phyloP scores from a whole-genome alignment of 371 early-diverging fungal genomes.

The Nematocida sp. region DNA sequence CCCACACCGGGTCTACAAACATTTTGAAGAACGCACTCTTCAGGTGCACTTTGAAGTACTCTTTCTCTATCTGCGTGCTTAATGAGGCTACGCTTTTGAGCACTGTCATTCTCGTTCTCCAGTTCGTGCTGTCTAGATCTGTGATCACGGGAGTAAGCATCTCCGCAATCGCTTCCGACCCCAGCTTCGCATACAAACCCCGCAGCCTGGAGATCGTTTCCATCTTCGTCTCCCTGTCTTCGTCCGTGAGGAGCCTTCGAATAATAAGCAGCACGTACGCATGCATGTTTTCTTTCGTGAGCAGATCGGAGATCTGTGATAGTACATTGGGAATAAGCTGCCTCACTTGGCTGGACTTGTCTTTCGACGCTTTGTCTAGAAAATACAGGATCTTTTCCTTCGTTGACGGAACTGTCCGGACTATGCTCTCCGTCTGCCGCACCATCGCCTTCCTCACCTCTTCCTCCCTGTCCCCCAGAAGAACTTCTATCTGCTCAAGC shows the following conservation, averaged over 20 bases:
- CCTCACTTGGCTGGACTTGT: conserved; percentile 6
- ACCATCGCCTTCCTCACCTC: conserved; percentile 12
- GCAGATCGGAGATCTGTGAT: conserved; percentile 2
- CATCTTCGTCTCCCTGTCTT: conserved; percentile 35
- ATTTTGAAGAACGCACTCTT: conserved; percentile 28
- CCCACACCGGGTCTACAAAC: conserved; percentile 42
- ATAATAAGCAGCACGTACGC: conserved; percentile 14
- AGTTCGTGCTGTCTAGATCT: conserved; percentile 37
- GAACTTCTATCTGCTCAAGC: conserved; percentile 16
- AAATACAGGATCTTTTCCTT: conserved; percentile 22
- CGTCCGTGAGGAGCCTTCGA: conserved; percentile 26
- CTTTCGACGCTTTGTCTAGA: conserved; percentile 22
- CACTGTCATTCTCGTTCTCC: conserved; percentile 37
- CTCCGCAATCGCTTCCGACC: conserved; percentile 21
- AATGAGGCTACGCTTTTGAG: conserved; percentile 43
- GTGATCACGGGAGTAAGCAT: conserved; percentile 29
- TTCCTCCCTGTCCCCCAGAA: conserved; percentile 32
- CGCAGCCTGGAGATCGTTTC: conserved; percentile 36
- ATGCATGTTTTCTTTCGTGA: conserved; percentile 16
- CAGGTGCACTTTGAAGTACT: conserved; percentile 31
- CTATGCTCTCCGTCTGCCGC: neutral
- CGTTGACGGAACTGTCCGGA: conserved; percentile 6
- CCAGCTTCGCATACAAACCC: conserved; percentile 29
- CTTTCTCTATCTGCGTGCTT: conserved; percentile 20
- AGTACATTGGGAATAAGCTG: conserved; percentile 18